Evolutionary conservation across 805 yeast genomes (phyloP).

Genomic region (Kodamaea jinghongensis): DNA sequence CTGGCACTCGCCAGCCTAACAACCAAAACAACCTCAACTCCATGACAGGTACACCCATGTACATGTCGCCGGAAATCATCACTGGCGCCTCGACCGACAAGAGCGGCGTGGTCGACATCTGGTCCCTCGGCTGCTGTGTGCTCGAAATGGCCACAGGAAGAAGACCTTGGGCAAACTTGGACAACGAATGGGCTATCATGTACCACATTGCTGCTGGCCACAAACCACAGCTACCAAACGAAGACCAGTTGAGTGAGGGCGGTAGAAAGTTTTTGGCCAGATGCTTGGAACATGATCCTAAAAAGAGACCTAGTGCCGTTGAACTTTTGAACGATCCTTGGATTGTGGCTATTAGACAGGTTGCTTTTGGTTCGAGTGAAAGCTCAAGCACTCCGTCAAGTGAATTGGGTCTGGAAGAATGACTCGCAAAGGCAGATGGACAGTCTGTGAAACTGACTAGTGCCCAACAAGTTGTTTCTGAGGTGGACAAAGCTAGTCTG

Average conservation of each 20-base stretch:
- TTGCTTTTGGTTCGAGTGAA: slow-evolving; percentile 54
- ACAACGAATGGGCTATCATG: slow-evolving; percentile 98
- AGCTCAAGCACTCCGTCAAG: slow-evolving; percentile 35
- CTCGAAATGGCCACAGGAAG: slow-evolving; percentile 96
- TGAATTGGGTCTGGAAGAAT: slow-evolving; percentile 19
- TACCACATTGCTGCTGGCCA: slow-evolving; percentile 97
- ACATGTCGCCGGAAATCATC: slow-evolving; percentile 96
- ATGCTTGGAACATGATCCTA: slow-evolving; percentile 82
- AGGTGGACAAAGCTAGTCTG: too few relatives aligned
- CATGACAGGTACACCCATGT: slow-evolving; percentile 96
- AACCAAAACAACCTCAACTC: slow-evolving; percentile 33
- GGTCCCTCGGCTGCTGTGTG: slow-evolving; percentile 97
- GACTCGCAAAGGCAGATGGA: too few relatives aligned
- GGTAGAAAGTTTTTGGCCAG: slow-evolving; percentile 71
- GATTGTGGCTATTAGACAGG: slow-evolving; percentile 69
- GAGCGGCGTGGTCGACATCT: slow-evolving; percentile 76
- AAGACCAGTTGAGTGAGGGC: slow-evolving; percentile 70
- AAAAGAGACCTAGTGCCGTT: slow-evolving; percentile 74
- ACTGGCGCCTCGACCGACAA: slow-evolving; percentile 66
- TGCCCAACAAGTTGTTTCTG: too few relatives aligned
- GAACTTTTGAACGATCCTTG: slow-evolving; percentile 88
- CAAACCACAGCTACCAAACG: slow-evolving; percentile 77
- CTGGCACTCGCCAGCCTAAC: slow-evolving; percentile 2
- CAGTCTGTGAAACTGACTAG: too few relatives aligned
- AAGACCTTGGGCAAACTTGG: slow-evolving; percentile 94